A percentile compares a stretch with the other conserved stretches of the same genome.
These are phyloP conservation scores for Pythium coloratum DNA, from an alignment of 352 stramenopile genomes.

Conservation along the genomic window DNA sequence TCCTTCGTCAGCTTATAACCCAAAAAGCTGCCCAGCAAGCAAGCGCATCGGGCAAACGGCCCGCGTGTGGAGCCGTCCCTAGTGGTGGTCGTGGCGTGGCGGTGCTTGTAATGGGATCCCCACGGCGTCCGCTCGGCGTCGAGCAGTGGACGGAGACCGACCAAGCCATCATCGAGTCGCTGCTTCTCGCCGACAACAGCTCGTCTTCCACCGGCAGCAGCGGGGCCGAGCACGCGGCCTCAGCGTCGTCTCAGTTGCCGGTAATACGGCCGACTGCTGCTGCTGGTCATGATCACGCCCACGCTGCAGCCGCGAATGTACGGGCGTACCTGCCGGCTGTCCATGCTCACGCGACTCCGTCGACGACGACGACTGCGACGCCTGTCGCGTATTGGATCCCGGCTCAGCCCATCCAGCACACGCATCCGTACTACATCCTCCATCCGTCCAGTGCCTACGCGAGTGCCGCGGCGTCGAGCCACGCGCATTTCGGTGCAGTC, in stretches of 20 bases:
- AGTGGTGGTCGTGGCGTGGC: neutral
- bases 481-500: neutral
- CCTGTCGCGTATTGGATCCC: conserved; percentile 14
- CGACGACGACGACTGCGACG: neutral
- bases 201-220: neutral
- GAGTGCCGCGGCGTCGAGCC: neutral
- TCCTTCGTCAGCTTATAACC: neutral
- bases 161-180: conserved; percentile 60
- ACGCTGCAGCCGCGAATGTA: conserved; percentile 11
- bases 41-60: neutral
- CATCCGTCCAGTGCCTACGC: conserved; percentile 2
- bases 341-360: neutral
- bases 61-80: too few relatives aligned
- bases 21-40: neutral
- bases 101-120: conserved; percentile 8
- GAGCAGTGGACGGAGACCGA: conserved; percentile 50
- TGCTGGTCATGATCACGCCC: neutral
- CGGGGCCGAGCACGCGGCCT: neutral
- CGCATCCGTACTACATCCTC: conserved; percentile 3
- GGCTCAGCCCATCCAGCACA: conserved; percentile 4
- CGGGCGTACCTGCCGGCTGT: conserved; percentile 7
- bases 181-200: conserved; percentile 28
- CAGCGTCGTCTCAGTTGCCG: neutral
- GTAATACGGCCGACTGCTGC: too few relatives aligned
- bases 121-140: conserved; percentile 25